Evolutionary conservation across 1,284 basidiomycete species (phyloP), one percentile per base, ranked within the genome.

Genomic region (Amylostereum chailletii): DNA sequence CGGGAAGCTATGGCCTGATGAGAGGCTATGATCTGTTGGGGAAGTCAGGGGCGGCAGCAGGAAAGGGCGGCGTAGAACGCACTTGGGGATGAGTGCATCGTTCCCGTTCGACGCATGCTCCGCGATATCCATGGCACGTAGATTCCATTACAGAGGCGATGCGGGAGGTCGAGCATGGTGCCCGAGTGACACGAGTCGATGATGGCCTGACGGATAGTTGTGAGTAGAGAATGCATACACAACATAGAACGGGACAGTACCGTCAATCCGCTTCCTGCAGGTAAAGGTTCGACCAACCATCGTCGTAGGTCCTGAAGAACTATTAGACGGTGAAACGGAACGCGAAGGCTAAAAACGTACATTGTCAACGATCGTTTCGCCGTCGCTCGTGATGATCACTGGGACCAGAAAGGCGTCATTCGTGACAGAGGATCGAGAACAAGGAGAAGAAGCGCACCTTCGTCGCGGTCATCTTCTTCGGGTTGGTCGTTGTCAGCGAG

Each of bases 91-190:
- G 19, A 68, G 63, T 62, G 66, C 30, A 58, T 51, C 0, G 67
- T 61, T 41, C 65, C 59, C 29, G 66, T 67, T 33, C 59, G 54
- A n/a, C 72, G 59, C 34, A 58, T 58, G 26, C 72, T 71, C 52
- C 72, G 72, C 38, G 69, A 71, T 5, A 68, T 53, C 71, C 72
- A 75, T 1, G 74, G 74, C 3, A 71, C 68, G 50, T 70, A 75
- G 2, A 74, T 65, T 2, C 65, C 58, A 51, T 76, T 75, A 52
- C 73, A 76, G 0, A 68, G 62, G 42, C 29, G 26, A 31, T 51
- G 46, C 31, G 26, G 45, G 11, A 51, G 46, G 42, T 56, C 55
- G 2, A 55, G 36, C 29, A 55, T 42, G 11, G 55, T 55, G 8
- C 51, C 55, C 0, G 55, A 56, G 34, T 56, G 54, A 19, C 54